phyloP scores from a whole-genome alignment of 345 rosid species.

The Dipteronia sinensis region DNA sequence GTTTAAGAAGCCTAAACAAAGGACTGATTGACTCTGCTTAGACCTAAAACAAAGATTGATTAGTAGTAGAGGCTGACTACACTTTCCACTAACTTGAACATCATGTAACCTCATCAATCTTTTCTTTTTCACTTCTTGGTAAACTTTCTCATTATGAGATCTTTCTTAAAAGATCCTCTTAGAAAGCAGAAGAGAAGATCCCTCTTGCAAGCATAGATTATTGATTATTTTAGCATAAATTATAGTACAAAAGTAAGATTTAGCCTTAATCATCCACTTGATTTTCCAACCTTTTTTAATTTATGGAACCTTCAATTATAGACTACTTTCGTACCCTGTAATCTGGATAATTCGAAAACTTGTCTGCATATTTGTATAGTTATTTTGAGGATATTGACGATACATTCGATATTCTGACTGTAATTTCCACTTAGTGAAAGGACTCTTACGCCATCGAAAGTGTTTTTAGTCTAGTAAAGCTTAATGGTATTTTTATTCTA shows the following conservation, averaged over 20 bases:
- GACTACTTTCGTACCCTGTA: too few species aligned
- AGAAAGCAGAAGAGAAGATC: conserved; percentile 25
- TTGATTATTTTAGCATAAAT: conserved; percentile 16
- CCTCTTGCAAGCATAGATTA: conserved; percentile 11
- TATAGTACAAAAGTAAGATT: conserved; percentile 24
- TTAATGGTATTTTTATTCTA: conserved; percentile 11
- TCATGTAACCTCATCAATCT: conserved; percentile 26
- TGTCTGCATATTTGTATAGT: too few species aligned
- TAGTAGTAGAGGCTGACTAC: conserved; percentile 45
- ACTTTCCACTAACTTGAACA: conserved; percentile 47
- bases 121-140: neutral
- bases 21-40: conserved; percentile 29
- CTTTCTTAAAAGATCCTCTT: conserved; percentile 25
- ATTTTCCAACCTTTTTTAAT: conserved; percentile 9
- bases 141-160: conserved; percentile 16
- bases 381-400: too few species aligned
- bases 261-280: conserved; percentile 20
- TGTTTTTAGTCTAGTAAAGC: too few species aligned
- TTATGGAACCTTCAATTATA: neutral
- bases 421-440: too few species aligned
- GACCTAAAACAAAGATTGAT: conserved; percentile 15
- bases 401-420: too few species aligned
- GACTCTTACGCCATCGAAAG: too few species aligned
- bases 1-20: neutral
- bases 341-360: too few species aligned